Evolutionary conservation across 352 stramenopile genomes (phyloP).

Genomic region (Phytopythium sindhum): DNA sequence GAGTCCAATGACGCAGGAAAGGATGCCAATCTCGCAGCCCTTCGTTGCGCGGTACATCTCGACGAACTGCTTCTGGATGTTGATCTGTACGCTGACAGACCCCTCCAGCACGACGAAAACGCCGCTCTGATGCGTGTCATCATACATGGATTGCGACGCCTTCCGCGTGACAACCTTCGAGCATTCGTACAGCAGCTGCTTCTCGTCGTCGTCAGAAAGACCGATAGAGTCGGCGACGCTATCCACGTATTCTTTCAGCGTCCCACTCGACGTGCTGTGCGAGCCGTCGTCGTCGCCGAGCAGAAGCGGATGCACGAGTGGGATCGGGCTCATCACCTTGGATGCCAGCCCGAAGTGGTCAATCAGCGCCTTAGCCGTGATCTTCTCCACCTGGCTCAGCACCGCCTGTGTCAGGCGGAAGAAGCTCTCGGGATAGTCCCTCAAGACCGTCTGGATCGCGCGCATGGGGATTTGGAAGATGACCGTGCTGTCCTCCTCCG

Average conservation of each 20-base stretch:
- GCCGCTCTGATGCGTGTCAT: constrained; percentile 8
- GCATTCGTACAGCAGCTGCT: constrained; percentile 25
- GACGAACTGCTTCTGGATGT: constrained; percentile 32
- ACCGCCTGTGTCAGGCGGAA: constrained; percentile 70
- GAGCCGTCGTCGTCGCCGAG: constrained; percentile 11
- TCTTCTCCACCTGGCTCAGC: constrained; percentile 80
- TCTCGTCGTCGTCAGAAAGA: constrained; percentile 37
- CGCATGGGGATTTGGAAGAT: constrained; percentile 62
- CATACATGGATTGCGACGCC: constrained; percentile 6
- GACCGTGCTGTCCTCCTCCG: constrained; percentile 42
- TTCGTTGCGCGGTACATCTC: constrained; percentile 48
- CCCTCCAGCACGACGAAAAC: constrained; percentile 68
- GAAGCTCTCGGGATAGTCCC: constrained; percentile 64
- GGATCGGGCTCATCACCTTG: constrained; percentile 32
- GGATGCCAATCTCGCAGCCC: constrained; percentile 69
- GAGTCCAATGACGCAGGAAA: constrained; percentile 63
- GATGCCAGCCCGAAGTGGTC: constrained; percentile 74
- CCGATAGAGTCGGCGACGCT: constrained; percentile 43
- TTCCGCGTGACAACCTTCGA: constrained; percentile 27
- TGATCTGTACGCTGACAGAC: constrained; percentile 49
- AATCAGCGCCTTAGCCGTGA: constrained; percentile 73
- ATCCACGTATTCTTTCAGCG: constrained; percentile 25
- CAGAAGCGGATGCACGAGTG: constrained; percentile 29
- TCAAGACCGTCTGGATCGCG: constrained; percentile 46
- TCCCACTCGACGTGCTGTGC: constrained; percentile 1